Conservation (phyloP, 2,329 filamentous ascomycete species). For the Zarea fungicola region DNA sequence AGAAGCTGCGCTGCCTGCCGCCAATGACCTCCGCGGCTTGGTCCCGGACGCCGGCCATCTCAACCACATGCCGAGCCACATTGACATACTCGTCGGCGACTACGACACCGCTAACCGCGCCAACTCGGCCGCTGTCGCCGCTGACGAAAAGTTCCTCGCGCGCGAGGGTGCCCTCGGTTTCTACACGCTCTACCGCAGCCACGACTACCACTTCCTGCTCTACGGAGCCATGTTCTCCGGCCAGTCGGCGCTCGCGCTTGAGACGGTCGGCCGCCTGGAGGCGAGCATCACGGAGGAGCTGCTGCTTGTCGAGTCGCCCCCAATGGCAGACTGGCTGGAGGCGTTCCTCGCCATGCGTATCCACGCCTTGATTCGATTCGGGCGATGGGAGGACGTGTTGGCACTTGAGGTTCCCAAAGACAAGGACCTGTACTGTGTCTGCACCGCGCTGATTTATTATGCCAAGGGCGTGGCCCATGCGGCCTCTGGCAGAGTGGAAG, state of each 20-base stretch:
- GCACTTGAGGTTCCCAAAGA: conserved; percentile 53
- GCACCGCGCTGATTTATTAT: conserved; percentile 64
- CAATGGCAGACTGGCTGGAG: conserved; percentile 78
- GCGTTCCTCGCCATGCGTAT: conserved; percentile 62
- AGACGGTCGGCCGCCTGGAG: conserved; percentile 56
- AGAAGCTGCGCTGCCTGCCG: conserved; percentile 51
- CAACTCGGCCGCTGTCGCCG: conserved; percentile 60
- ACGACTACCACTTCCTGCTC: conserved; percentile 69
- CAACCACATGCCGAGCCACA: conserved; percentile 71
- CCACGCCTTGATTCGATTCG: conserved; percentile 69
- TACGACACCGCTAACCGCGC: conserved; percentile 62
- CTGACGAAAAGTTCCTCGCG: conserved; percentile 61
- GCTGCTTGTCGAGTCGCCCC: conserved; percentile 58
- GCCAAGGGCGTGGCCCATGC: conserved; percentile 63
- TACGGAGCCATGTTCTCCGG: conserved; percentile 77
- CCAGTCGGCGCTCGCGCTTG: conserved; percentile 55
- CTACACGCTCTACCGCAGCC: conserved; percentile 70
- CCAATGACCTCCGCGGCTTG: conserved; percentile 55
- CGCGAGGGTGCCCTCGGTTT: conserved; percentile 61
- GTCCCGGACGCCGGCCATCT: conserved; percentile 62
- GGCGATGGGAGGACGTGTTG: conserved; percentile 63
- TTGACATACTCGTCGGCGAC: conserved; percentile 69
- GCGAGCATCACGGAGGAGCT: conserved; percentile 57
- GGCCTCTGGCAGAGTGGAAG: conserved; percentile 46
- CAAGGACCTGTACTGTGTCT: conserved; percentile 58